Percentiles rank a stretch among this genome's conserved stretches.
These are phyloP conservation scores for Parascedosporium putredinis DNA, from an alignment of 2,329 filamentous ascomycete species.

Conservation along the genomic window DNA sequence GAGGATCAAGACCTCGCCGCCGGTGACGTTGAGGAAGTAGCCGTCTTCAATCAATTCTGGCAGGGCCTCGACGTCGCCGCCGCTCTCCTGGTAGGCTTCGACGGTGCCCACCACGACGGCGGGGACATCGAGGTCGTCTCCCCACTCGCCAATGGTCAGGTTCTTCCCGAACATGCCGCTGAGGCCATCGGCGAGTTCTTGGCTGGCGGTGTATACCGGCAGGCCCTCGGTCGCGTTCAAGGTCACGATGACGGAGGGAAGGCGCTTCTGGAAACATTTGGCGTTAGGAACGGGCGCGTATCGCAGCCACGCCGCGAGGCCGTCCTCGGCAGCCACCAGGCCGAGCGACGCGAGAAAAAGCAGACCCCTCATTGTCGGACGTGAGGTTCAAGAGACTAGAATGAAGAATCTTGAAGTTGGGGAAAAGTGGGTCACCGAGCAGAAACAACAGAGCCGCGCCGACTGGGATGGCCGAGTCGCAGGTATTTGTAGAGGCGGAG, in stretches of 20 bases:
- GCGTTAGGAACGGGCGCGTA: constrained; percentile 41
- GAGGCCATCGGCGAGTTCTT: constrained; percentile 49
- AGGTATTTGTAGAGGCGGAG: too few relatives aligned
- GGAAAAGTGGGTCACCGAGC: too few relatives aligned
- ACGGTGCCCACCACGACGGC: constrained; percentile 16
- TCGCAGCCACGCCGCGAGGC: constrained; percentile 52
- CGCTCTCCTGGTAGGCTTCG: constrained; percentile 17
- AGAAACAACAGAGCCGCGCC: too few relatives aligned
- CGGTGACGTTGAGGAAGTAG: constrained; percentile 46
- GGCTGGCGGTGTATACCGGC: constrained; percentile 48
- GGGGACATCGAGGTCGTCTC: background rate
- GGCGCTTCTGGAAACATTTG: constrained; percentile 21
- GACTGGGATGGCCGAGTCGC: too few relatives aligned
- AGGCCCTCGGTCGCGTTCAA: constrained; percentile 43
- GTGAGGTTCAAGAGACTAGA: background rate
- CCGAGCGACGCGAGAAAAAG: constrained; percentile 20
- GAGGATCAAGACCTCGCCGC: constrained; percentile 42
- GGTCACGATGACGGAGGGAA: constrained; percentile 39
- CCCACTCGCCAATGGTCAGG: constrained; percentile 19
- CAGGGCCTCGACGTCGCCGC: constrained; percentile 20
- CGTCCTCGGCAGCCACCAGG: constrained; percentile 44
- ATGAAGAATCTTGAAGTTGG: too few relatives aligned
- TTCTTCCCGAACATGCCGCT: constrained; percentile 43
- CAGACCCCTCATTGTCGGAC: constrained; percentile 18
- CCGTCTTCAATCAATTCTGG: constrained; percentile 43